phyloP scores from a whole-genome alignment of 2,329 filamentous ascomycete species.

The Xylaria sp. region DNA sequence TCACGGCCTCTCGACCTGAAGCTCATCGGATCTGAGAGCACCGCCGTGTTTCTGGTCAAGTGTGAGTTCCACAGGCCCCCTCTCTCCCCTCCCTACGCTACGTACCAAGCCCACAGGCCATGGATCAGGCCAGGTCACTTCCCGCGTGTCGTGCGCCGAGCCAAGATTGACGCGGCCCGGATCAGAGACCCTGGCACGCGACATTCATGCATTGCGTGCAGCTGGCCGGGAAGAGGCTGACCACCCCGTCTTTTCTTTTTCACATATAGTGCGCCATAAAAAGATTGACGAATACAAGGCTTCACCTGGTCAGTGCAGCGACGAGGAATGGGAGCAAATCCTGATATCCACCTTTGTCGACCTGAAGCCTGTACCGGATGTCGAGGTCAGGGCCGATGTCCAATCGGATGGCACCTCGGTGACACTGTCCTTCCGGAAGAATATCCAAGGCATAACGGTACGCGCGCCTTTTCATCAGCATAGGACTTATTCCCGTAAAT shows the following conservation, averaged over 20 bases:
- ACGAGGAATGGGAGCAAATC: conserved; percentile 74
- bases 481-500: conserved; percentile 22
- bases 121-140: conserved; percentile 15
- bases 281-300: conserved; percentile 63
- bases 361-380: conserved; percentile 59
- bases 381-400: conserved; percentile 71
- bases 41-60: conserved; percentile 66
- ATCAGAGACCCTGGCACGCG: conserved; percentile 34
- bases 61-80: conserved; percentile 58
- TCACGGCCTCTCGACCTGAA: conserved; percentile 70
- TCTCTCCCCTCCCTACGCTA: neutral
- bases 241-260: conserved; percentile 31
- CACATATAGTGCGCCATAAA: conserved; percentile 66
- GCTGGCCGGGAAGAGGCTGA: conserved; percentile 37
- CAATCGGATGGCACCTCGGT: conserved; percentile 62
- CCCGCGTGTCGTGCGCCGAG: conserved; percentile 19
- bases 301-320: conserved; percentile 64
- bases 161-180: conserved; percentile 32
- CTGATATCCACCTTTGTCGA: conserved; percentile 68
- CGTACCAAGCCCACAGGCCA: conserved; percentile 6
- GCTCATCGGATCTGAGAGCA: conserved; percentile 75
- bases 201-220: conserved; percentile 42
- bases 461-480: conserved; percentile 47
- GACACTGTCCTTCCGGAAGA: conserved; percentile 72
- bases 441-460: conserved; percentile 75